Base-by-base conservation (phyloP, 306 rosid species). In the Parietaria judaica region DNA sequence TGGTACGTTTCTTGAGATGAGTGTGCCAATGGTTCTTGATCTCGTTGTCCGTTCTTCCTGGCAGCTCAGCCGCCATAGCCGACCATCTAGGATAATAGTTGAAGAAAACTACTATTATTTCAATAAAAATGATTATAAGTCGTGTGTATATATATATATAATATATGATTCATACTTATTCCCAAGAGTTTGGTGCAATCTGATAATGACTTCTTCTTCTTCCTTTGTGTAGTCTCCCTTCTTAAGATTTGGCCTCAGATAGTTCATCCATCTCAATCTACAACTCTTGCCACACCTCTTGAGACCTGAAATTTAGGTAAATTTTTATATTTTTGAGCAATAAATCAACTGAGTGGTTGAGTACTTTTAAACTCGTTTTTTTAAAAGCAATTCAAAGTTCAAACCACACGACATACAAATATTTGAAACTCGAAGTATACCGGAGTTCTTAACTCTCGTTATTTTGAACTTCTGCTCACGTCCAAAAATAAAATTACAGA, bases 41-140 rank as follows among this genome's bases (percentile, higher is more conserved):
- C 47, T 85, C 94, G n/a, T 88, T 88, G 62, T 88, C 96, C 1
- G 86, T 88, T 74, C 96, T 79, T 47, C 96, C 94, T 0, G 82
- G 76, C 43, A 88, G 60, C 44, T 79, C 38, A 17, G 96, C 75
- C 2, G 96, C 85, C 35, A 88, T 88, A 6, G 66, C 55, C 1
- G 88, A 75, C 96, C 96, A 88, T 66, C 94, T 88, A 72, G 56
- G 72, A 58, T 14, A 54, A 34, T 8, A 16, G 1, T 11, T 6
- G 38, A 14, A 14, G 15, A 51, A 31, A 35, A 23, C 31, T 23
- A 23, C 31, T 23, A 2, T 23, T 23, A 23, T 23, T 23, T 23
- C 31, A 23, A 23, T 23, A 2, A 23, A 23, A 2, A 23, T 23
- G 31, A 23, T 23, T 23, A 23, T 23, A 23, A 23, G 31, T 23